Percentiles rank a stretch among this genome's conserved stretches.
These are phyloP conservation scores for Pyracantha coccinea DNA, from an alignment of 331 rosid species.

Conservation along the genomic window DNA sequence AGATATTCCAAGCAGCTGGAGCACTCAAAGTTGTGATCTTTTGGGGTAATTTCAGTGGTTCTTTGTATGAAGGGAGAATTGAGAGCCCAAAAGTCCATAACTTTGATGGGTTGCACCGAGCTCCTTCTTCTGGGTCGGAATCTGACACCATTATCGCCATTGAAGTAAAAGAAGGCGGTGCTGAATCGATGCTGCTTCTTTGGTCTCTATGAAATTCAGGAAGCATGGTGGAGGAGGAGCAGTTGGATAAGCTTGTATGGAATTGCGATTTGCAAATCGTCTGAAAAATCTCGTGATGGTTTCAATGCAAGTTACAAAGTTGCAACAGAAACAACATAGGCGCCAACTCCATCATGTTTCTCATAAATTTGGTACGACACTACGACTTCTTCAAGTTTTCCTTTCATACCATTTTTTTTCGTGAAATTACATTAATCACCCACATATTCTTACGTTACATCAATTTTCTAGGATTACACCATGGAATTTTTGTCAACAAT, in stretches of 20 bases:
- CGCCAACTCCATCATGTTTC: background rate
- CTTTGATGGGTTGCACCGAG: background rate
- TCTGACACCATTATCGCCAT: background rate
- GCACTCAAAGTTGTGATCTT: background rate
- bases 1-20: background rate
- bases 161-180: background rate
- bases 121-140: background rate
- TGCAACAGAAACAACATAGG: too few species aligned
- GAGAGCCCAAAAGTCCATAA: background rate
- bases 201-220: background rate
- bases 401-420: background rate
- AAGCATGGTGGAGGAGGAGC: background rate
- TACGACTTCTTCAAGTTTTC: background rate
- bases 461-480: too few species aligned
- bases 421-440: background rate
- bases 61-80: background rate
- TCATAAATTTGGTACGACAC: background rate
- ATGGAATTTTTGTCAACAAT: too few species aligned
- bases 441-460: too few species aligned
- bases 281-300: too few species aligned
- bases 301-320: too few species aligned
- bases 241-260: background rate
- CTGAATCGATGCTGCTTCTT: background rate
- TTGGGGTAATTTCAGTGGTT: background rate
- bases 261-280: background rate